Conservation (phyloP, 129 eudicot species). For the Scalesia atractyloides region DNA sequence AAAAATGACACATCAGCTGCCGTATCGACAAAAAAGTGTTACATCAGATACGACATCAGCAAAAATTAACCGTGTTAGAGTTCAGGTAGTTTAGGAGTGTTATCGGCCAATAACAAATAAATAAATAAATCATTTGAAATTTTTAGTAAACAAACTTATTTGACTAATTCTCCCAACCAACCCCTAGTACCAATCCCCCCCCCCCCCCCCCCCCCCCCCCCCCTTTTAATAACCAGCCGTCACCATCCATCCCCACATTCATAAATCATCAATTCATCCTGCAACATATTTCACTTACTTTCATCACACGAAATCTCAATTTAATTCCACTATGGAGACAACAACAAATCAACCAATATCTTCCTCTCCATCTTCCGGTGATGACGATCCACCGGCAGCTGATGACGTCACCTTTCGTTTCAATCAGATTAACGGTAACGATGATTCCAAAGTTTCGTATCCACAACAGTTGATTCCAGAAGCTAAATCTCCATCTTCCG, state of each 20-base stretch:
- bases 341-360: neutral
- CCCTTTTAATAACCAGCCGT: conserved; percentile 30
- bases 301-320: neutral
- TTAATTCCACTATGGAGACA: neutral
- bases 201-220: neutral
- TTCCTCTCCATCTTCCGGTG: conserved; percentile 3
- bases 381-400: neutral
- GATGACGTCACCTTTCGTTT: conserved; percentile 19
- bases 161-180: neutral
- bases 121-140: no score
- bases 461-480: neutral
- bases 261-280: neutral
- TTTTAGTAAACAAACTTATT: neutral
- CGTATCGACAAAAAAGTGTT: no score
- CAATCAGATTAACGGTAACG: conserved; percentile 4
- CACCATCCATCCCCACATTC: conserved; percentile 27
- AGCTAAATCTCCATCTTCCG: neutral
- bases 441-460: neutral
- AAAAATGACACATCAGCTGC: no score
- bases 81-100: no score
- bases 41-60: no score
- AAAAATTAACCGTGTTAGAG: no score
- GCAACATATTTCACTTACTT: neutral
- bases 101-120: no score
- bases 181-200: neutral